Evolutionary conservation across 139 green algal species (phyloP).

Genomic region (Dunaliella sp.): DNA sequence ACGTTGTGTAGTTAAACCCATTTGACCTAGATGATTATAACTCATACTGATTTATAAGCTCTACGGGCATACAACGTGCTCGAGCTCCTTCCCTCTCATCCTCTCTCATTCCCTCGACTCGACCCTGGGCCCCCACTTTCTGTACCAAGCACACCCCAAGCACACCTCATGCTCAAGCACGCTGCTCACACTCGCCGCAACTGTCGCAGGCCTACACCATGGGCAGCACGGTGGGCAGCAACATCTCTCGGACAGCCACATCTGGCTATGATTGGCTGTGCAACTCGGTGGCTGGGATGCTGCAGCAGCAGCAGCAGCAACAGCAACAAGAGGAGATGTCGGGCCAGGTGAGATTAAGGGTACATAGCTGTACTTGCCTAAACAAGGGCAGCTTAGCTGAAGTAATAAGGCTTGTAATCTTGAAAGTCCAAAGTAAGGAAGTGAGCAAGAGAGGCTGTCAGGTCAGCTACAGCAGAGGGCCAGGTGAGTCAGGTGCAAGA

Average conservation of each 20-base stretch:
- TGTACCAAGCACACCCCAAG: not conserved
- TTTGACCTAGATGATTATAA: no score
- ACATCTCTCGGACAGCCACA: not conserved
- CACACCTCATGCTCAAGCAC: not conserved
- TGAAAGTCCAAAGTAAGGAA: no score
- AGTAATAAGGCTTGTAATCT: no score
- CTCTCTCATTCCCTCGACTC: no score
- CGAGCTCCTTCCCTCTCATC: no score
- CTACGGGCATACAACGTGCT: not conserved
- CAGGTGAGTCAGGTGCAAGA: not conserved
- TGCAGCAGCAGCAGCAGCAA: not conserved
- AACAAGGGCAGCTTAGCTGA: no score
- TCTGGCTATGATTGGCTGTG: not conserved
- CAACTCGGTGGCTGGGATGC: not conserved
- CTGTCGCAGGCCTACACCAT: not conserved
- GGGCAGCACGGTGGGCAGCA: not conserved
- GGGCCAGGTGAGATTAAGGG: not conserved
- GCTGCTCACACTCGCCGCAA: not conserved
- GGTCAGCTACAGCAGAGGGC: not conserved
- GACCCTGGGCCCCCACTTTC: no score
- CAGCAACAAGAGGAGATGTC: slow-evolving; percentile 3
- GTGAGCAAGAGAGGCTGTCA: no score
- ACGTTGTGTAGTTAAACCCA: no score
- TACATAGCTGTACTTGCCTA: not conserved
- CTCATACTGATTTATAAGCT: not conserved